Evolutionary conservation across 1,284 basidiomycete species (phyloP).

Genomic region (Peniophora sp.): DNA sequence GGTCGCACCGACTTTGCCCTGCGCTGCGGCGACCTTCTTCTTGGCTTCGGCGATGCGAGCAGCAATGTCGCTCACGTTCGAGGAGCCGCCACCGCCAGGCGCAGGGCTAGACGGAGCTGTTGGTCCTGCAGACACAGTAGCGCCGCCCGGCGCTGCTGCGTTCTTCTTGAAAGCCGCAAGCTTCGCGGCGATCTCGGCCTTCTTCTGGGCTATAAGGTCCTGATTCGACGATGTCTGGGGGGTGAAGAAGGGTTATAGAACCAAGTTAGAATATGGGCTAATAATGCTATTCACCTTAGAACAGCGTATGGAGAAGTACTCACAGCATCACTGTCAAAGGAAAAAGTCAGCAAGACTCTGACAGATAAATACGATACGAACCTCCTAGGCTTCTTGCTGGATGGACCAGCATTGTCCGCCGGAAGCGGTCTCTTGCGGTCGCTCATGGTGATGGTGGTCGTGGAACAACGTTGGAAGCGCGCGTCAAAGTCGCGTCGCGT

Average conservation of each 20-base stretch:
- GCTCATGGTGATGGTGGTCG: background rate
- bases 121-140: constrained; percentile 7
- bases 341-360: constrained; percentile 8
- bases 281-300: constrained; percentile 65
- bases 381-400: constrained; percentile 66
- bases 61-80: constrained; percentile 45
- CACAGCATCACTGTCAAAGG: constrained; percentile 48
- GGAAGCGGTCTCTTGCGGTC: constrained; percentile 24
- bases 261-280: constrained; percentile 41
- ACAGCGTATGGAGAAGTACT: constrained; percentile 37
- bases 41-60: constrained; percentile 74
- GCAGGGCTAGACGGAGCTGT: constrained; percentile 16
- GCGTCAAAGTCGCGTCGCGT: background rate
- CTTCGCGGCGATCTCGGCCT: constrained; percentile 80
- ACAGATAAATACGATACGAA: constrained; percentile 21
- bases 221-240: constrained; percentile 49
- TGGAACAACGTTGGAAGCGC: background rate
- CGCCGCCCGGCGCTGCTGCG: constrained; percentile 19
- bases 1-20: constrained; percentile 57
- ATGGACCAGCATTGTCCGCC: constrained; percentile 37
- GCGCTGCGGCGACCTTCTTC: constrained; percentile 70
- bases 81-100: constrained; percentile 26
- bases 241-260: constrained; percentile 62
- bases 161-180: constrained; percentile 69
- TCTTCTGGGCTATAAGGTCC: constrained; percentile 70